A percentile compares a stretch with the other conserved stretches of the same genome.
phyloP scores from a whole-genome alignment of 106 monocot species.

The Acorus gramineus region DNA sequence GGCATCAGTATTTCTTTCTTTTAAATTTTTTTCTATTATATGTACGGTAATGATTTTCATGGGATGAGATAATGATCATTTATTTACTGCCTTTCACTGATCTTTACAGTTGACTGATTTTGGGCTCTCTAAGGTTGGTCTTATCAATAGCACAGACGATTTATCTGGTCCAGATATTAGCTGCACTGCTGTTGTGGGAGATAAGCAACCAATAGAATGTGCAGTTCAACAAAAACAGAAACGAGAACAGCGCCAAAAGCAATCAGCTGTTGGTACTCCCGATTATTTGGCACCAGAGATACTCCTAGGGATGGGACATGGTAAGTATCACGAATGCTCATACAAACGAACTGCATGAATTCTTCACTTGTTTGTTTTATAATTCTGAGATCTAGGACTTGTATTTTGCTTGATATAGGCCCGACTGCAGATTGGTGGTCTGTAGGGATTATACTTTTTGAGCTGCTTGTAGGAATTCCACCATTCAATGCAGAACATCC shows the following conservation, averaged over 20 bases:
- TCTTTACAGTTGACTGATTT: constrained; percentile 88
- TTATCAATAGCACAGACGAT: constrained; percentile 97
- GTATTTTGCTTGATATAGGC: constrained; percentile 20
- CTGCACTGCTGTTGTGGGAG: constrained; percentile 30
- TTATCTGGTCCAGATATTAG: constrained; percentile 95
- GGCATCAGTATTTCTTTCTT: too few species aligned
- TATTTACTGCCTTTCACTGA: too few species aligned
- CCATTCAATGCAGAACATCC: constrained; percentile 99
- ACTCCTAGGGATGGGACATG: constrained; percentile 88
- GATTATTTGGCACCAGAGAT: constrained; percentile 99
- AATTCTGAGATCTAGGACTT: background rate
- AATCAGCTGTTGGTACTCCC: constrained; percentile 90
- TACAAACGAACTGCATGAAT: background rate
- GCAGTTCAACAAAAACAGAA: constrained; percentile 44
- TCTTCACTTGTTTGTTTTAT: background rate
- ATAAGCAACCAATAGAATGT: constrained; percentile 22
- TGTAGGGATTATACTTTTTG: constrained; percentile 92
- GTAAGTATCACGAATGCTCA: constrained; percentile 28
- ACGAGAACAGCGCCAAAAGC: constrained; percentile 74
- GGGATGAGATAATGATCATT: too few species aligned
- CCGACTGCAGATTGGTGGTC: constrained; percentile 99
- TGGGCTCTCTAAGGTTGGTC: constrained; percentile 97
- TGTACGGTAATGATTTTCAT: too few species aligned
- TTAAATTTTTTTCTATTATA: too few species aligned
- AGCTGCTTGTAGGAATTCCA: constrained; percentile 94